A percentile compares a stretch with the other conserved stretches of the same genome.
Evolutionary conservation across 2,329 filamentous ascomycete species (phyloP).

Genomic region (Arthrobotrys sphaeroides): DNA sequence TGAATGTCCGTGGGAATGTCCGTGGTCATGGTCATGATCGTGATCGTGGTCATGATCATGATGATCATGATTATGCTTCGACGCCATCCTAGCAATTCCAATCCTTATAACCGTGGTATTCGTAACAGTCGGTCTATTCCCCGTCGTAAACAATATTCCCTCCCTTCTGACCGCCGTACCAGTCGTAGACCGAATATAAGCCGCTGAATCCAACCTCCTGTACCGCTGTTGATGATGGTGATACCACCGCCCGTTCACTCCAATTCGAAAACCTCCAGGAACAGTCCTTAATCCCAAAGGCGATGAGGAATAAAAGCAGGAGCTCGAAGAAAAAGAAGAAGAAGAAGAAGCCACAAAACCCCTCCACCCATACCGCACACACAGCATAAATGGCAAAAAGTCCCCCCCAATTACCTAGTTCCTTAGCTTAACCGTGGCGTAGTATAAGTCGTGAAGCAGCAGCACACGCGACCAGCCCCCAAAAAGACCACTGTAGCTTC

Average conservation of each 20-base stretch:
- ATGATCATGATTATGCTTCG: slow-evolving; percentile 59
- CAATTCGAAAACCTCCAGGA: no score
- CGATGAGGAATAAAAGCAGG: not conserved
- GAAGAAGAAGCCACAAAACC: slow-evolving; percentile 20
- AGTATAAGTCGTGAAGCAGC: not conserved
- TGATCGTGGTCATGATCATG: slow-evolving; percentile 57
- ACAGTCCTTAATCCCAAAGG: not conserved
- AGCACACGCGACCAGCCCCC: slow-evolving; percentile 31
- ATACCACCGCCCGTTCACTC: no score
- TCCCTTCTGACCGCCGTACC: no score
- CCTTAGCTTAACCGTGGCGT: no score
- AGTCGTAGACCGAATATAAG: not conserved
- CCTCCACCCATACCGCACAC: slow-evolving; percentile 46
- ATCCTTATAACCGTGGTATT: not conserved
- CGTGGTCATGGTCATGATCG: slow-evolving; percentile 60
- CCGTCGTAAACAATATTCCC: slow-evolving; percentile 4
- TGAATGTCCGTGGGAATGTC: slow-evolving; percentile 64
- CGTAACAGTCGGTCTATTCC: slow-evolving; percentile 19
- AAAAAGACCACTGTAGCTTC: slow-evolving; percentile 51
- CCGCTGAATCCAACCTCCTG: not conserved
- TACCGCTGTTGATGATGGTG: not conserved
- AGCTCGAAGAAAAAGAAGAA: no score
- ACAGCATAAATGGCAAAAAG: slow-evolving; percentile 44
- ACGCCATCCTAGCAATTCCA: slow-evolving; percentile 45
- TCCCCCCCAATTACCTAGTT: not conserved